Evolutionary conservation across 805 yeast genomes (phyloP).

Genomic region (Pichia paraexigua): DNA sequence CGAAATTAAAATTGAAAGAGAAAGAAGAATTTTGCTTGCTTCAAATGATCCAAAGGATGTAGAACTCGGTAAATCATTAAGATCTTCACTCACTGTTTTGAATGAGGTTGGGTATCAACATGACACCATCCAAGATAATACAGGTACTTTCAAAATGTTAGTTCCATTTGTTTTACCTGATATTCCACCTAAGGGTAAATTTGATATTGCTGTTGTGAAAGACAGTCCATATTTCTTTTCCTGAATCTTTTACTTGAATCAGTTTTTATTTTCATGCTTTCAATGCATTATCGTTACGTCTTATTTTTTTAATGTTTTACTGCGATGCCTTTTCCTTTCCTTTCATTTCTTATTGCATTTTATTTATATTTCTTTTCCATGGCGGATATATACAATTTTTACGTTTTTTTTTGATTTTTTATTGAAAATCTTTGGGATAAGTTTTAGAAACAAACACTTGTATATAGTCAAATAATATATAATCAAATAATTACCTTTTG

Average conservation of each 20-base stretch:
- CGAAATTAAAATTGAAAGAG: constrained; percentile 64
- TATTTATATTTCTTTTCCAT: neutral
- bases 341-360: neutral
- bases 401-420: neutral
- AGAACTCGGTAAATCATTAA: constrained; percentile 45
- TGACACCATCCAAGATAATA: constrained; percentile 14
- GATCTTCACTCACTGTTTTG: constrained; percentile 62
- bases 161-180: constrained; percentile 66
- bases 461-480: neutral
- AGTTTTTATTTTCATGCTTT: neutral
- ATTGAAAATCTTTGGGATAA: neutral
- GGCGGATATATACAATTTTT: neutral
- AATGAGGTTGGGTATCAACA: constrained; percentile 21
- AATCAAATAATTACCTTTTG: neutral
- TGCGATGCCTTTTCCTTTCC: neutral
- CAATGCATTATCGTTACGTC: neutral
- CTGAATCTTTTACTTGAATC: constrained; percentile 7
- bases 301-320: neutral
- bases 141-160: constrained; percentile 35
- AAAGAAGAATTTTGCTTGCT: constrained; percentile 46
- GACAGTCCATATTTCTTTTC: constrained; percentile 75
- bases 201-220: constrained; percentile 66
- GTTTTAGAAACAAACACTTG: neutral
- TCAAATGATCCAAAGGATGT: constrained; percentile 44
- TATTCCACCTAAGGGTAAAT: constrained; percentile 73